Evolutionary conservation across 2,329 filamentous ascomycete genomes (phyloP), one percentile per base, ranked within the genome.

Genomic region (Periconia macrospinosa): DNA sequence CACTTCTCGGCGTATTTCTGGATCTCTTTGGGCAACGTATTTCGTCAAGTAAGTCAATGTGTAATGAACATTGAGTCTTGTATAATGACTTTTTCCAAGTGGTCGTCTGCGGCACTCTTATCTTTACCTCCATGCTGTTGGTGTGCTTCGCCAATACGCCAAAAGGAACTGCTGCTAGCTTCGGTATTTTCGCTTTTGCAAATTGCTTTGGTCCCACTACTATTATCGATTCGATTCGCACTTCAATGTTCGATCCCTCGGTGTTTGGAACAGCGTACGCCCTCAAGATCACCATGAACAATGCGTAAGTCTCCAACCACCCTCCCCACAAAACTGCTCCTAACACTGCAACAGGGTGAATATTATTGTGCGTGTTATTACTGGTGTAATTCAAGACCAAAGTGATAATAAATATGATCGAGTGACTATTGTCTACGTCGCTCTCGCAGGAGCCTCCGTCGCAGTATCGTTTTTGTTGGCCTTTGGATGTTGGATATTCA

Each of bases 251-350:
- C 81, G 76, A 85, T 23, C 81, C 83, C 52, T 81, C 81, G 2
- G 81, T 84, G 0, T 87, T 86, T 53, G 84, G 84, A 0, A 81
- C 82, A 0, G 85, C 81, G 0, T 86, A 86, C 54, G 78, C 82
- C 1, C 68, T 86, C 52, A 87, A 87, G 54, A 79, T 86, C 35
- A 81, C 81, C 19, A 82, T 86, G 63, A 86, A 86, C 63, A 87
- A 87, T 51, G 73, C 76, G 76, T 78, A 61, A 50, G 74, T 54
- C 78, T 87, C 0, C 3, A 3, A 27, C 8, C 23, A 27, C 3
- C 23, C 23, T n/a, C n/a, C 23, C 3, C 23, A 27, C 8, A 27
- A 27, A 8, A 27, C 23, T 3, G 8, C 8, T 27, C 8, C 8
- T 27, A 8, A 27, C 23, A 27, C 23, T 8, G 3, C 11, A 3